These are phyloP conservation scores for Mycena rosella DNA, from an alignment of 768 basidiomycete species.

Conservation along the genomic window DNA sequence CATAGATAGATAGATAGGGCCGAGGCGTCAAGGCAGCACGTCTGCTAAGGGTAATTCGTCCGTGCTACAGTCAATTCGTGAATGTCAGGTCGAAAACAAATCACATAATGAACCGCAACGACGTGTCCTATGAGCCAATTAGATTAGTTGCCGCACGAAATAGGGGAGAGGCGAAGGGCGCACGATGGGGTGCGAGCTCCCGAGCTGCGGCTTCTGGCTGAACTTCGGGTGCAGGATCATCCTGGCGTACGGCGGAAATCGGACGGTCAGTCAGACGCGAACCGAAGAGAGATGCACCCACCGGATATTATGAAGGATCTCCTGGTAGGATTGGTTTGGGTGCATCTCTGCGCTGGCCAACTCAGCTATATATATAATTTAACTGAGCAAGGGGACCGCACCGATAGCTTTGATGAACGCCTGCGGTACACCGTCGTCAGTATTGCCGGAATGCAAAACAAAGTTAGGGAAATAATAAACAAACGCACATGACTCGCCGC, in stretches of 20 bases:
- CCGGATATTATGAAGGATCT: constrained; percentile 71
- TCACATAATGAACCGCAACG: constrained; percentile 24
- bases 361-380: not conserved
- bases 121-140: constrained; percentile 3
- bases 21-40: no score
- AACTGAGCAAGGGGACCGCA: not conserved
- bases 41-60: no score
- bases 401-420: constrained; percentile 68
- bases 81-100: no score
- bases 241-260: no score
- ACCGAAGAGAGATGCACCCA: constrained; percentile 37
- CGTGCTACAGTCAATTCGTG: no score
- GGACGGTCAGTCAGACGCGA: not conserved
- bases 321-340: constrained; percentile 74
- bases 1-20: no score
- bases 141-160: not conserved
- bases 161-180: constrained; percentile 30
- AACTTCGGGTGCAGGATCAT: constrained; percentile 69
- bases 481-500: constrained; percentile 84
- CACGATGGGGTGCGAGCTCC: constrained; percentile 79
- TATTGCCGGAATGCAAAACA: not conserved
- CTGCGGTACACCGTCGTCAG: constrained; percentile 47
- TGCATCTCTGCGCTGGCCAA: constrained; percentile 44
- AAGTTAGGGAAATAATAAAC: not conserved
- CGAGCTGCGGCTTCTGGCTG: constrained; percentile 80